A percentile compares a stretch with the other conserved stretches of the same genome.
Conservation (phyloP, 2,329 filamentous ascomycete genomes). For the Trematosphaeria pertusa region DNA sequence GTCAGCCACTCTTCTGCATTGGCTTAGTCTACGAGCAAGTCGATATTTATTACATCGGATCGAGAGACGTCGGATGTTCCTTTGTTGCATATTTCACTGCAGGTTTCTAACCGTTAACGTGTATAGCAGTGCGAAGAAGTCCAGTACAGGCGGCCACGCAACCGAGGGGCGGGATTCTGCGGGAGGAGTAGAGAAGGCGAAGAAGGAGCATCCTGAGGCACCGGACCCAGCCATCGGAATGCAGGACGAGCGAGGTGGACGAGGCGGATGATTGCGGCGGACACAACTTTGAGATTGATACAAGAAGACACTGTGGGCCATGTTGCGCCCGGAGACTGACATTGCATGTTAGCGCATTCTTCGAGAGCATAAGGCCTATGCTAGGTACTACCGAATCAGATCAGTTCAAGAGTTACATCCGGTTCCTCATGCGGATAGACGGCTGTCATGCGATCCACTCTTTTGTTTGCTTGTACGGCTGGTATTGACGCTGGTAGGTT, state of each 20-base stretch:
- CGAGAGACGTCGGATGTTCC: neutral
- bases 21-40: neutral
- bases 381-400: too few relatives aligned
- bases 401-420: too few relatives aligned
- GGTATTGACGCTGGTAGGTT: too few relatives aligned
- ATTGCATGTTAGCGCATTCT: too few relatives aligned
- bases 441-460: too few relatives aligned
- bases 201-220: slow-evolving; percentile 57
- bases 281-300: too few relatives aligned
- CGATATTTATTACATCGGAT: neutral
- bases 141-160: slow-evolving; percentile 49
- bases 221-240: slow-evolving; percentile 57
- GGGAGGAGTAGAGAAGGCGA: slow-evolving; percentile 49
- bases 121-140: slow-evolving; percentile 27
- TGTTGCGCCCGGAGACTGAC: too few relatives aligned
- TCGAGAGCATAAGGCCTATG: too few relatives aligned
- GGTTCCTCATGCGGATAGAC: too few relatives aligned
- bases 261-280: slow-evolving; percentile 49
- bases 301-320: too few relatives aligned
- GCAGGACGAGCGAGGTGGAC: slow-evolving; percentile 58
- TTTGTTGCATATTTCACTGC: neutral
- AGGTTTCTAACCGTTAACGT: slow-evolving; percentile 5
- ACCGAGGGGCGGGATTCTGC: slow-evolving; percentile 48
- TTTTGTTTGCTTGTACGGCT: too few relatives aligned
- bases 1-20: slow-evolving; percentile 10